phyloP scores from a whole-genome alignment of 495 filamentous ascomycete genomes.

The Aspergillus sclerotioniger region DNA sequence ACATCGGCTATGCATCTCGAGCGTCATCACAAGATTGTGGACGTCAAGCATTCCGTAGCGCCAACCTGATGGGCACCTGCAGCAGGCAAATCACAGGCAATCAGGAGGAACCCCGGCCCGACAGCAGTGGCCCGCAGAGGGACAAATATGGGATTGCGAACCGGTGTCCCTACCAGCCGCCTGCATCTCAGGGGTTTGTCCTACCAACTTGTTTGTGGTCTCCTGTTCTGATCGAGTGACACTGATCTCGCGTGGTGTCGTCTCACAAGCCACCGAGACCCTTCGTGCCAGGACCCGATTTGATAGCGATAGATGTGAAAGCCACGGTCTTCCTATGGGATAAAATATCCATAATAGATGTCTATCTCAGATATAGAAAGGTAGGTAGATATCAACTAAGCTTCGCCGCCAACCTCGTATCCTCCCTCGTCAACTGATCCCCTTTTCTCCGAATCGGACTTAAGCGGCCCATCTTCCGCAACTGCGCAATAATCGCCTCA shows the following conservation, averaged over 20 bases:
- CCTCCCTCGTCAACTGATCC: conserved; percentile 57
- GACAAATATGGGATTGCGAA: neutral
- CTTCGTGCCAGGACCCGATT: neutral
- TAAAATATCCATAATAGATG: neutral
- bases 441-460: conserved; percentile 44
- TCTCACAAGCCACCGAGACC: neutral
- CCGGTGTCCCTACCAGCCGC: neutral
- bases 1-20: neutral
- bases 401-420: conserved; percentile 55
- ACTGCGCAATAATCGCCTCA: conserved; percentile 65
- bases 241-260: conserved; percentile 4
- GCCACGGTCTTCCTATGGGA: neutral
- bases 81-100: neutral
- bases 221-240: neutral
- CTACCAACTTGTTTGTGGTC: neutral
- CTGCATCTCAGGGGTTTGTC: neutral
- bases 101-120: neutral
- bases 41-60: neutral
- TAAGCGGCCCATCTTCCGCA: conserved; percentile 62
- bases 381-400: conserved; percentile 32
- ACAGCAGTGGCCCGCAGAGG: neutral
- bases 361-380: neutral
- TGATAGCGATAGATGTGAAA: neutral
- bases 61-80: neutral
- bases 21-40: neutral